Conservation (phyloP, 441 rosid species). For the Gossypium trilobum region DNA sequence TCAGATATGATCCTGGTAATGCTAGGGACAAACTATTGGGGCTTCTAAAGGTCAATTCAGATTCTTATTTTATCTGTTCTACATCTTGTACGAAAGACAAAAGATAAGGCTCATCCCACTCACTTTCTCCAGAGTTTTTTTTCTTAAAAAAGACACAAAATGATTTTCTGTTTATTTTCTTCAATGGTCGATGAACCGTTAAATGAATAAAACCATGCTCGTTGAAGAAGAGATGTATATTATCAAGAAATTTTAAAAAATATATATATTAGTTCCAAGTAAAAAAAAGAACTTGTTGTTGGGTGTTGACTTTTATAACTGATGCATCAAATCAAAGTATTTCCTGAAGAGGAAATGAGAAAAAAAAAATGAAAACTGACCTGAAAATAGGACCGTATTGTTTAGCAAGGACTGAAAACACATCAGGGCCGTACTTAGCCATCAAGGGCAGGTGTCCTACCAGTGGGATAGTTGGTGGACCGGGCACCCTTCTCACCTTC, state of each 20-base stretch:
- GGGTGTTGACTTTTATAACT: background rate
- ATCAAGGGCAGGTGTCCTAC: slow-evolving; percentile 81
- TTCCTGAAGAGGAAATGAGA: background rate
- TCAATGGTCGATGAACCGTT: background rate
- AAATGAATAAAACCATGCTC: background rate
- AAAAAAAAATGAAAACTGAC: slow-evolving; percentile 26
- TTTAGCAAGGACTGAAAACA: slow-evolving; percentile 72
- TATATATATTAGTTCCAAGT: no score
- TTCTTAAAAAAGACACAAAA: background rate
- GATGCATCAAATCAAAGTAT: background rate
- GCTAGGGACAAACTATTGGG: no score
- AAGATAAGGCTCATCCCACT: background rate
- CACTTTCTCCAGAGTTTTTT: background rate
- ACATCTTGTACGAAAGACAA: background rate
- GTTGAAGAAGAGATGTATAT: background rate
- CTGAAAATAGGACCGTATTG: slow-evolving; percentile 84
- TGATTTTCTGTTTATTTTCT: background rate
- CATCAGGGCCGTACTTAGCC: slow-evolving; percentile 80
- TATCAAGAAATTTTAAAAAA: no score
- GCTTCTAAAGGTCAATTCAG: no score
- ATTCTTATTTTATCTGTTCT: background rate
- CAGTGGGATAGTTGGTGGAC: slow-evolving; percentile 59
- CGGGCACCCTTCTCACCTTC: slow-evolving; percentile 76
- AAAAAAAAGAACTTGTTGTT: background rate
- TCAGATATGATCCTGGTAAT: no score